Conservation (phyloP, 257 asterid genomes). For the Salvia rosmarinus region DNA sequence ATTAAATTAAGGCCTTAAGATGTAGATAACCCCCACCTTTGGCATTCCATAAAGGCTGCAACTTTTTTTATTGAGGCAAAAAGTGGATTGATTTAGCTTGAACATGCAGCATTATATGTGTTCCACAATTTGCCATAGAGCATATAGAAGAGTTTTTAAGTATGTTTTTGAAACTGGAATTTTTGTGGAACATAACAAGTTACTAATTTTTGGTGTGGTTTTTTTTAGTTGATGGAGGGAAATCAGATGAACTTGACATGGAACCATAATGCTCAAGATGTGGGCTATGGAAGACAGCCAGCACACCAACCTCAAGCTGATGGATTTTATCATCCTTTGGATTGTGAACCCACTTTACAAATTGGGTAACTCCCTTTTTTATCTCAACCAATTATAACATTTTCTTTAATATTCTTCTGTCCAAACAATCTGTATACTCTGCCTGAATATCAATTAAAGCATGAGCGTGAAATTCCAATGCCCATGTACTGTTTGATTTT, state of each 20-base stretch:
- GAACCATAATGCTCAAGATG: constrained; percentile 74
- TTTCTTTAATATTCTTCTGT: no score
- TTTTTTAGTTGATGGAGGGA: constrained; percentile 76
- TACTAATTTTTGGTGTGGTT: neutral
- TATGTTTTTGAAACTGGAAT: neutral
- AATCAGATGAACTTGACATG: constrained; percentile 76
- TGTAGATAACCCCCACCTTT: neutral
- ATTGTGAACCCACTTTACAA: constrained; percentile 92
- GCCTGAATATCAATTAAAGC: no score
- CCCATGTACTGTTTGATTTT: neutral
- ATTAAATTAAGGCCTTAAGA: neutral
- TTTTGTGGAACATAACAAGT: no score
- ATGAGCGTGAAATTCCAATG: neutral
- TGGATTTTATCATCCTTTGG: constrained; percentile 79
- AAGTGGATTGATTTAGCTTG: neutral
- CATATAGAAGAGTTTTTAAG: neutral
- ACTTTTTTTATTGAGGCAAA: neutral
- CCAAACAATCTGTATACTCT: no score
- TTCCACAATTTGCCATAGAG: neutral
- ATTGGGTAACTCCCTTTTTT: constrained; percentile 55
- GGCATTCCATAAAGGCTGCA: neutral
- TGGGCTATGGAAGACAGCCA: constrained; percentile 65
- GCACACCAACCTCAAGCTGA: constrained; percentile 67
- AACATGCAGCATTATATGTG: neutral
- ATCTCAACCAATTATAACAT: neutral